Base-by-base conservation (phyloP, 495 filamentous ascomycete genomes). In the Penicillium nucicola region DNA sequence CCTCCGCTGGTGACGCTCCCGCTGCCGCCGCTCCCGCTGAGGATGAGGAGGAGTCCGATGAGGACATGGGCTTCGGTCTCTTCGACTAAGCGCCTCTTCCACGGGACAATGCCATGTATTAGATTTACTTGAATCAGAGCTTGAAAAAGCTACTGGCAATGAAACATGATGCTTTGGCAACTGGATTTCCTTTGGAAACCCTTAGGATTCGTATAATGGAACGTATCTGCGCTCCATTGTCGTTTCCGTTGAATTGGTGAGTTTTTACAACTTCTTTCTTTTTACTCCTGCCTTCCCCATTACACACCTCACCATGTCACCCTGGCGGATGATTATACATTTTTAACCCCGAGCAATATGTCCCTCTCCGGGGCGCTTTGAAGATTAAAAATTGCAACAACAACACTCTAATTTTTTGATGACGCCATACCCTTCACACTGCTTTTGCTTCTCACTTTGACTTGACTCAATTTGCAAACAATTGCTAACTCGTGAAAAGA, bases 341-440 rank as follows among this genome's bases (percentile, higher is more conserved):
- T 81, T 81, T 81, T 81, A 81, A 81, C 78, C 73, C 78, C 67
- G 67, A 80, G 70, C 66, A 66, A 50, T 22, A 39, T 13, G 58
- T 50, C 63, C 65, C 61, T 44, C 48, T 52, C 49, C 45, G 56
- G 62, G 60, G 55, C 53, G 67, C 68, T 36, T 57, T 79, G 75
- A 78, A 62, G 77, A 79, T 69, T 52, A 68, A 79, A 70, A 74
- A 32, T 22, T 71, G 69, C 72, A 78, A 78, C 76, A 79, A 80
- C 75, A 67, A 79, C 77, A 81, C 78, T 81, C 78, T 81, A 81
- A 81, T 81, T 81, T 81, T 81, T 81, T 80, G 56, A 69, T 80
- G 78, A 81, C 77, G 75, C 76, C 66, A 57, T 53, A 25, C 51
- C 53, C 45, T 45, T 42, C 20, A 31, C 46, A 50, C 38, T 55